A percentile compares a stretch with the other conserved stretches of the same genome.
phyloP scores from a whole-genome alignment of 805 yeast species.

The Wickerhamiella brachini region DNA sequence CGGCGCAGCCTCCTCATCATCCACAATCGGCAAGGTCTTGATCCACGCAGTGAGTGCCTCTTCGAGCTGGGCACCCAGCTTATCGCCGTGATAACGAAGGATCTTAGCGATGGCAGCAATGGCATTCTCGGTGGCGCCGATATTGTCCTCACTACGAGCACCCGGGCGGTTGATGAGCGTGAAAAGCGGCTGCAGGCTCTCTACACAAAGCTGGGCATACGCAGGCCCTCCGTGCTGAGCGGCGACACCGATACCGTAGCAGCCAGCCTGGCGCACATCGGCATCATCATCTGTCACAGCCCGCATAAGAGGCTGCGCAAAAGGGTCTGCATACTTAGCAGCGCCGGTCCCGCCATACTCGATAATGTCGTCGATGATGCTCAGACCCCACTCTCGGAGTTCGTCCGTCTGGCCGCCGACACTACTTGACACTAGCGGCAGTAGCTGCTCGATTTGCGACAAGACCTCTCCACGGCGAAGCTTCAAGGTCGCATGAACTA shows the following conservation, averaged over 20 bases:
- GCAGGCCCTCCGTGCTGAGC: constrained; percentile 65
- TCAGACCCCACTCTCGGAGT: constrained; percentile 61
- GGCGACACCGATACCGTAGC: constrained; percentile 71
- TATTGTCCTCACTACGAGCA: constrained; percentile 71
- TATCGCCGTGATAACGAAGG: constrained; percentile 45
- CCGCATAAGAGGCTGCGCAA: constrained; percentile 50
- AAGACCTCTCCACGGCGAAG: constrained; percentile 43
- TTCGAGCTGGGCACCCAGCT: constrained; percentile 44
- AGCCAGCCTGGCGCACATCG: constrained; percentile 73
- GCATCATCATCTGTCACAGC: constrained; percentile 35
- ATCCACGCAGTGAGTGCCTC: constrained; percentile 65
- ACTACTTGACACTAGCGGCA: constrained; percentile 49
- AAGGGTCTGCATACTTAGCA: constrained; percentile 46
- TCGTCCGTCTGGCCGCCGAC: constrained; percentile 55
- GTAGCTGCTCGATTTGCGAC: constrained; percentile 43
- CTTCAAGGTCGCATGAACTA: constrained; percentile 57
- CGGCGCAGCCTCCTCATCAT: constrained; percentile 81
- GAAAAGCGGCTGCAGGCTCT: constrained; percentile 62
- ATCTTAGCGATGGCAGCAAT: constrained; percentile 75
- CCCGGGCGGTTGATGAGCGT: constrained; percentile 64
- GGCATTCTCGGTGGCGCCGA: constrained; percentile 78
- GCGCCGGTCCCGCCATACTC: constrained; percentile 68
- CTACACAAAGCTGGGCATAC: constrained; percentile 49
- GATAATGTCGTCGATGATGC: constrained; percentile 65
- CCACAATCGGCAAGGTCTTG: constrained; percentile 61